Conservation (phyloP, 208 protist species). For the Endotrypanum monterogeii region DNA sequence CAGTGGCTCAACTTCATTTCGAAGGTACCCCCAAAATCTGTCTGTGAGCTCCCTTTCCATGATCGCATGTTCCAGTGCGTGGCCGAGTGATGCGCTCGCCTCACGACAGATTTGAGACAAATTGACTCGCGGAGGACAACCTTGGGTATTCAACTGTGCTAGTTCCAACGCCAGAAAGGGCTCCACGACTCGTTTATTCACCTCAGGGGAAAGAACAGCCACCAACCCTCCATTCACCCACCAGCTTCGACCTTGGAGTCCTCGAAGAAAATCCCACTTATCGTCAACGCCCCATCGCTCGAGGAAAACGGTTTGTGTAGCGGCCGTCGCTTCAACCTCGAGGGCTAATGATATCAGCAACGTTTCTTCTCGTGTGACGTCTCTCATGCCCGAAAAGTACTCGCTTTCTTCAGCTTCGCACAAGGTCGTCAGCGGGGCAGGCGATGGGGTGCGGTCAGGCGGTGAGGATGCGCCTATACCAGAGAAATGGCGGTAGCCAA, state of each 20-base stretch:
- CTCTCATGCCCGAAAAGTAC: neutral
- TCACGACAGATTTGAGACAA: neutral
- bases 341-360: constrained; percentile 23
- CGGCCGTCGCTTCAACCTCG: constrained; percentile 10
- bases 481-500: neutral
- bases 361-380: constrained; percentile 15
- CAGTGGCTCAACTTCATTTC: constrained; percentile 5
- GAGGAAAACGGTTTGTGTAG: constrained; percentile 13
- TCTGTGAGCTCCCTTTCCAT: constrained; percentile 13
- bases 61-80: neutral
- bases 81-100: neutral
- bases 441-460: neutral
- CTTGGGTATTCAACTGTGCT: neutral
- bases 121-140: neutral
- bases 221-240: constrained; percentile 12
- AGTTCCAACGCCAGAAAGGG: constrained; percentile 43
- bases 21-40: neutral
- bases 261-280: constrained; percentile 22
- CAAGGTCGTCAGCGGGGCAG: neutral
- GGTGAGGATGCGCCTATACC: neutral
- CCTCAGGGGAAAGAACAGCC: constrained; percentile 4
- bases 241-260: constrained; percentile 25
- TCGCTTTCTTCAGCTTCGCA: neutral
- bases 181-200: constrained; percentile 6
- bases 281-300: constrained; percentile 25